phyloP scores from a whole-genome alignment of 148 eudicot genomes.

The Talinum fruticosum region DNA sequence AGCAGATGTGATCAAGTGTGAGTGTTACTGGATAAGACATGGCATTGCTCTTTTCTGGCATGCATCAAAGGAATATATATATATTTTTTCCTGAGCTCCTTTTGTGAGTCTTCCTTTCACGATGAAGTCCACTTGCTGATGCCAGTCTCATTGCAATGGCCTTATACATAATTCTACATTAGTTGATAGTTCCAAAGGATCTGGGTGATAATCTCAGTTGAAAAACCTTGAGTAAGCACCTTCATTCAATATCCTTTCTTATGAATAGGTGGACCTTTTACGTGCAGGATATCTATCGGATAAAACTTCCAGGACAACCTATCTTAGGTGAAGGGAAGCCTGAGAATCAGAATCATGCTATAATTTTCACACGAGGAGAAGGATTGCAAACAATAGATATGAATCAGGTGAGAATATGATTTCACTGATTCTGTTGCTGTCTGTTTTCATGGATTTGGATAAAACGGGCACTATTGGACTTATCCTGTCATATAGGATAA shows the following conservation, averaged over 20 bases:
- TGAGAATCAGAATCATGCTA: constrained; percentile 96
- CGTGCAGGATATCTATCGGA: constrained; percentile 66
- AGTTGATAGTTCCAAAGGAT: neutral
- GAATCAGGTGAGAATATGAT: constrained; percentile 61
- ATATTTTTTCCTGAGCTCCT: neutral
- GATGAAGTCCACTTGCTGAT: neutral
- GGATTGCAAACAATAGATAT: constrained; percentile 95
- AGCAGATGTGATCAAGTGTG: neutral
- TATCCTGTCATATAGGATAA: constrained; percentile 58
- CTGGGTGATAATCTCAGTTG: neutral
- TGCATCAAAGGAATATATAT: neutral
- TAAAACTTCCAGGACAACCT: constrained; percentile 90
- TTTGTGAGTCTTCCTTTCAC: neutral
- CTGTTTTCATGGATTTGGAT: neutral
- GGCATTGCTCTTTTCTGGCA: neutral
- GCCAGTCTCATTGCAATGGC: neutral
- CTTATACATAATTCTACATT: too few relatives aligned
- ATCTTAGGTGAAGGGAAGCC: constrained; percentile 96
- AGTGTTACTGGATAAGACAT: neutral
- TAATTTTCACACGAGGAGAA: constrained; percentile 94
- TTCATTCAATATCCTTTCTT: neutral
- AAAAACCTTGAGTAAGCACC: neutral
- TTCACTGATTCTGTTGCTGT: neutral
- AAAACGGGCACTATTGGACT: neutral
- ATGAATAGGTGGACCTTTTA: neutral